These are phyloP conservation scores for Cladophialophora carrionii DNA, from an alignment of 2,329 filamentous ascomycete genomes.

Conservation along the genomic window DNA sequence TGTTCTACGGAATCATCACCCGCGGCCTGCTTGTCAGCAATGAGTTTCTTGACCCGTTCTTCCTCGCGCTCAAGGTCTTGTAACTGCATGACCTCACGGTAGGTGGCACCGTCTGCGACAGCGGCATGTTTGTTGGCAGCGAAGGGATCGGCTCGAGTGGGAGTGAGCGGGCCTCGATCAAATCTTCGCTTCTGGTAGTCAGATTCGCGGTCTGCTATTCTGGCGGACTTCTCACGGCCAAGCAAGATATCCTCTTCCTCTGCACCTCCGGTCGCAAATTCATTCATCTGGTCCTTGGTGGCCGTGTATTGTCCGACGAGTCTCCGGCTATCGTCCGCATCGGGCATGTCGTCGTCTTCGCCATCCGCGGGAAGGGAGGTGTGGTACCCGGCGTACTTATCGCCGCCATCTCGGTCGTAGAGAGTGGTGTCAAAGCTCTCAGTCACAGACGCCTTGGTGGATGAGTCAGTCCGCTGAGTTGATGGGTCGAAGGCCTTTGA, in stretches of 20 bases:
- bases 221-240: constrained; percentile 82
- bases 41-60: constrained; percentile 77
- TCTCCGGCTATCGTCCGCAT: constrained; percentile 69
- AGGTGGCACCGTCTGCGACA: constrained; percentile 68
- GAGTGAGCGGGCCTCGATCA: constrained; percentile 77
- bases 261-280: constrained; percentile 85
- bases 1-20: constrained; percentile 60
- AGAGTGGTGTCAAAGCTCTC: constrained; percentile 83
- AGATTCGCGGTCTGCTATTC: constrained; percentile 90
- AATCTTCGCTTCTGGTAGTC: constrained; percentile 97
- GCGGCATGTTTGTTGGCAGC: constrained; percentile 72
- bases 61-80: constrained; percentile 93
- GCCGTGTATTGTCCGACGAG: constrained; percentile 96
- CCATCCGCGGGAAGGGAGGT: constrained; percentile 81
- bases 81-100: constrained; percentile 86
- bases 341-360: constrained; percentile 77
- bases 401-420: constrained; percentile 71
- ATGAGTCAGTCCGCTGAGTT: constrained; percentile 78
- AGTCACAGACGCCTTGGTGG: constrained; percentile 87
- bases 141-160: constrained; percentile 83
- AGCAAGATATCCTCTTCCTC: constrained; percentile 91
- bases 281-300: constrained; percentile 86
- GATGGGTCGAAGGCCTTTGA: constrained; percentile 77
- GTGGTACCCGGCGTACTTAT: constrained; percentile 89
- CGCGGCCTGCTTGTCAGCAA: constrained; percentile 70